Base-by-base conservation (phyloP, 2,329 filamentous ascomycete species). In the Helotiales sp. region DNA sequence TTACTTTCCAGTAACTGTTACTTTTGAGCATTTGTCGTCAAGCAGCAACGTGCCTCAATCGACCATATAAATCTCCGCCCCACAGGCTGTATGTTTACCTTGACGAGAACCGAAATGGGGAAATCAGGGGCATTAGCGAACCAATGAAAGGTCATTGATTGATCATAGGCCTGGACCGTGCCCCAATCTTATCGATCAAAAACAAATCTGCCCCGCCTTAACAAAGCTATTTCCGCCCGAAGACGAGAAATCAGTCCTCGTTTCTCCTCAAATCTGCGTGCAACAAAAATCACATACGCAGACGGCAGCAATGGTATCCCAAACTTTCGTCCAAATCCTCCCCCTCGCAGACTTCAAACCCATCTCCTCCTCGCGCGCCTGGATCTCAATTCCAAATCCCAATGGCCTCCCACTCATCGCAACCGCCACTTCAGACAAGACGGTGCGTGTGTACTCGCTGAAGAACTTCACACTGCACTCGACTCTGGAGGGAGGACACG, bases 401-500 rank as follows among this genome's bases (percentile, higher is more conserved):
- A 91, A 89, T 30, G 69, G 70, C 17, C 89, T 96, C 22, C 95
- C 96, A 3, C 87, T 98, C 68, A 84, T 97, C 74, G 96, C 95
- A 65, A 97, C 95, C 20, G 90, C 93, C 69, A 93, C 94, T 80
- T 89, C 92, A 66, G 89, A 92, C 78, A 97, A 96, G 77, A 90
- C 90, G 43, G 92, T 96, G 65, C 94, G 93, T 69, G 86, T 99
- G 75, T 97, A 96, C 84, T 97, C 92, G 59, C 88, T 98, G 59
- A 87, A 87, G 40, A 91, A 91, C 64, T 92, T 96, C 77, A 89
- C 89, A 15, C 86, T 93, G 59, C 90, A 97, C 76, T 93, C 90
- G 75, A 87, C 86, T 22, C 89, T 98, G 63, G 89, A 90, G 7
- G 94, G 93, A 68, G 96, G 95, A 7, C 96, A 99, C 81, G 92